Evolutionary conservation across 768 basidiomycete genomes (phyloP).

Genomic region (Tephrocybe sp.): DNA sequence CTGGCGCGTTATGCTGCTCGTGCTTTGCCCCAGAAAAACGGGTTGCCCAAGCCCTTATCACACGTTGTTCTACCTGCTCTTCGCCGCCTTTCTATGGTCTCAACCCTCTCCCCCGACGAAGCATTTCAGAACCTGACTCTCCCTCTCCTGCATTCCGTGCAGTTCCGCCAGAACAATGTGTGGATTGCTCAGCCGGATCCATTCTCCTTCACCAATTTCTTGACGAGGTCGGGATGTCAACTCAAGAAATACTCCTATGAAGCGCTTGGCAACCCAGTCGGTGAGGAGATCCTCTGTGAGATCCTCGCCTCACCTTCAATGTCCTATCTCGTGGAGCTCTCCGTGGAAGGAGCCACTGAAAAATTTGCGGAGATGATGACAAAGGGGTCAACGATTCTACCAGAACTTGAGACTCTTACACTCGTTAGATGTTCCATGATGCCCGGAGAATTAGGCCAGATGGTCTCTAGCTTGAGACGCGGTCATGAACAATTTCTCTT

Average conservation of each 20-base stretch:
- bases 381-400: neutral
- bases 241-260: slow-evolving; percentile 8
- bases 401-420: neutral
- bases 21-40: neutral
- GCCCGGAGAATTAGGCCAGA: slow-evolving; percentile 4
- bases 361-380: neutral
- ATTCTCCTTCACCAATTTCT: neutral
- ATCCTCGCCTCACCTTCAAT: slow-evolving; percentile 1
- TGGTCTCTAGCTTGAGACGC: neutral
- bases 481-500: neutral
- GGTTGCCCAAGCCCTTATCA: neutral
- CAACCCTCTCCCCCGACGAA: neutral
- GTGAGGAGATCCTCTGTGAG: neutral
- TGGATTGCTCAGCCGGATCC: neutral
- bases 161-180: neutral
- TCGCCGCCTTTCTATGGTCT: slow-evolving; percentile 1
- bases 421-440: neutral
- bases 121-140: slow-evolving; percentile 5
- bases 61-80: slow-evolving; percentile 4
- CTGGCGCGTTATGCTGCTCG: neutral
- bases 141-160: neutral
- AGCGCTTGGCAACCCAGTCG: neutral
- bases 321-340: slow-evolving; percentile 4
- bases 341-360: slow-evolving; percentile 1
- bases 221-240: slow-evolving; percentile 7